Evolutionary conservation across 2,329 filamentous ascomycete species (phyloP), one percentile per base, ranked within the genome.

Genomic region (Ceratocystis albifundus): DNA sequence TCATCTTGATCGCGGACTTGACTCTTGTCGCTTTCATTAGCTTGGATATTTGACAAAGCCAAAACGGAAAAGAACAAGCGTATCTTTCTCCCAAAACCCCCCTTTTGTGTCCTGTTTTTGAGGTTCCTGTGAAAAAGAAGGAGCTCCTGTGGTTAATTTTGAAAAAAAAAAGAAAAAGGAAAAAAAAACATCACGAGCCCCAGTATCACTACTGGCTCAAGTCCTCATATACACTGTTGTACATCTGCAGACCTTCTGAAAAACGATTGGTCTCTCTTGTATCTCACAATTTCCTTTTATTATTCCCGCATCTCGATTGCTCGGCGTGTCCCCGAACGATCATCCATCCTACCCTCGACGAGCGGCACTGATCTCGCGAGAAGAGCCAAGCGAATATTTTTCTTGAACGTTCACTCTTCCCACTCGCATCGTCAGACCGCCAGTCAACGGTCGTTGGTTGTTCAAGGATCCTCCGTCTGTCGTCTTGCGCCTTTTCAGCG

Each of bases 321-420:
- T 65, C 66, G 66, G 66, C 63, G 63, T 46, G 50, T 67, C 66
- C 65, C 65, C 62, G 62, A 61, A 65, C 50, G 62, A 67, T 67
- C 63, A 57, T 57, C 53, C 28, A 57, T 57, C 48, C 63, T 61
- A 63, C 66, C 63, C 46, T 67, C 66, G 66, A 67, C 66, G 66
- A 67, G 66, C 66, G 66, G 66, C 66, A 67, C 66, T 67, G 66
- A 67, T 67, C 66, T 67, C 66, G 66, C 66, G 62, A 67, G 66
- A 67, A 67, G 66, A 67, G 66, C 66, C 66, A 67, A 67, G 57
- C 63, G 45, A 53, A 48, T 66, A 50, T 65, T 65, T 65, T 65
- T 65, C 53, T 57, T 65, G 57, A 67, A 67, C 63, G 66, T 67
- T 67, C 57, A 67, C 66, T 67, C 62, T 67, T 67, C 66, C 66